Evolutionary conservation across 2,329 filamentous ascomycete species (phyloP), one percentile per base, ranked within the genome.

Genomic region (Colletotrichum musicola): DNA sequence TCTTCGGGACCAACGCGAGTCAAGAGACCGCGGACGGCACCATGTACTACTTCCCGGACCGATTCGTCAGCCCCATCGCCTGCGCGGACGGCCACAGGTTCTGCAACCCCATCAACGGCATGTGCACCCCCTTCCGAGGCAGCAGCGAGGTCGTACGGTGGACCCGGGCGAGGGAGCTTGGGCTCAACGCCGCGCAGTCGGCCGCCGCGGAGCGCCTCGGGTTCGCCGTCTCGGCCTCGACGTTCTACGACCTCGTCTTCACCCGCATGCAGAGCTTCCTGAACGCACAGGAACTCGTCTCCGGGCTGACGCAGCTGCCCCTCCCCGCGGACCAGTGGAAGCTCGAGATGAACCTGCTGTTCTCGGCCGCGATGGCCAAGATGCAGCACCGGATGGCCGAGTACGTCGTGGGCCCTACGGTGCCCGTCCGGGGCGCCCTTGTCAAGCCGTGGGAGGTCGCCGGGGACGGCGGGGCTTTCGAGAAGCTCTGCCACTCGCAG

Each of bases 271-370:
- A 64, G 10, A 49, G 54, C 30, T 68, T 64, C 14, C 27, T 68
- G 0, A 20, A 46, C 1, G 60, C 53, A 4, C 64, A 68, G n/a
- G 59, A 68, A 13, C 20, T 62, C 4, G 60, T 68, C 9, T 51
- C 35, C 1, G 38, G n/a, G 7, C 22, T 68, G 12, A 58, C 27
- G 22, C 64, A 64, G 40, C 7, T 63, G 5, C 18, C 20, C 2
- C 13, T 68, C 10, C 64, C 60, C 3, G 40, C 60, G 1, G 35
- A 68, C 16, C 64, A 68, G 53, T 68, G 64, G 64, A 7, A 64
- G n/a, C 49, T 53, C 0, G 64, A 68, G 13, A 64, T 68, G 60
- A 47, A 4, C 1, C 42, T 47, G 6, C 60, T 68, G 5, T 64
- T 68, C 42, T 42, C n/a, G 13, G 56, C 22, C 22, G 25, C 25